Evolutionary conservation across 257 asterid genomes (phyloP), one percentile per base, ranked within the genome.

Genomic region (Euphrasia confusa): DNA sequence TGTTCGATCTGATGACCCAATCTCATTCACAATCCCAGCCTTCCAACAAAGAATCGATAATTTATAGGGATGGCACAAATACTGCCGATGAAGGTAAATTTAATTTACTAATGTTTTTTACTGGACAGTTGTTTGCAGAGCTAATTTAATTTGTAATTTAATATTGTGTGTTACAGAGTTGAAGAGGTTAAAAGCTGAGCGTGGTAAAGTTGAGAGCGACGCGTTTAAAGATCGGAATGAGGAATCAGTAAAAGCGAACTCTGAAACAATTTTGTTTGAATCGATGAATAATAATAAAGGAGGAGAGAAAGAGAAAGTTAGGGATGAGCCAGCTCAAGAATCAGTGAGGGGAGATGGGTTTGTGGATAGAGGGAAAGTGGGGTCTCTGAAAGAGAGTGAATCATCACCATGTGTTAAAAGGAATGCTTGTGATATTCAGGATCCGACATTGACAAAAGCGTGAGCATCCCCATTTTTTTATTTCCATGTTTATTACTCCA

Each of bases 1-100:
- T 85, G 68, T 85, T 85, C 72, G 87, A 85, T 74, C 84, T 85
- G 70, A 78, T 74, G 85, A 80, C 75, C 69, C 90, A 82, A 73
- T 76, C 83, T 15, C 79, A 68, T 44, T 71, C 82, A 13, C 77
- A 48, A 27, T 66, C 74, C 26, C 70, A 58, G n/a, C 68, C 75
- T 66, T 71, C 79, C 69, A 71, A 55, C 10, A 65, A 54, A 21
- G 72, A 55, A 63, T 74, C 66, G 40, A 72, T 60, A 42, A 52
- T 62, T 13, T 72, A 71, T 6, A 42, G 72, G 35, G 81, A 78
- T 47, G 9, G 71, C 72, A 44, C 45, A 48, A 50, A 32, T 12
- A 53, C 61, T 3, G 63, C 63, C 42, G 60, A 63, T 68, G 72
- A 64, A 47, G 80, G 80, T 76, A 44, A 63, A 61, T 69, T 50